Percentiles rank a stretch among this genome's conserved stretches.
Conservation (phyloP, 2,329 filamentous ascomycete species). For the Alternaria ethzedia region DNA sequence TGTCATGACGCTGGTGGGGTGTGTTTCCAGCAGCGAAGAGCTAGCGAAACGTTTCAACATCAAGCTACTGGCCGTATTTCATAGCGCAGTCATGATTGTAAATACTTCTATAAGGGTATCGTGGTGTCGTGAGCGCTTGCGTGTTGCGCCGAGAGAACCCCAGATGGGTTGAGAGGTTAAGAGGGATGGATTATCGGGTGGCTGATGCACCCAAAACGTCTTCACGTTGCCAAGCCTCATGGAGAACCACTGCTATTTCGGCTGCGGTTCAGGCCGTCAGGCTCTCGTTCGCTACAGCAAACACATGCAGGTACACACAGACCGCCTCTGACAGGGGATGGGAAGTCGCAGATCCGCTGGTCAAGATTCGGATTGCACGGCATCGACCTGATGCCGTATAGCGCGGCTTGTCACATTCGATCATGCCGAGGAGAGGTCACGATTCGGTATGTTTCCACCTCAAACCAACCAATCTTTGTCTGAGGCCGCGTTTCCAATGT, state of each 20-base stretch:
- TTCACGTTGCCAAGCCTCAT: conserved; percentile 27
- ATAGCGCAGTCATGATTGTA: neutral
- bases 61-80: conserved; percentile 12
- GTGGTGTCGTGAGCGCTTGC: conserved; percentile 3
- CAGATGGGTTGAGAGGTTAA: conserved; percentile 3
- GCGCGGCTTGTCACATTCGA: conserved; percentile 20
- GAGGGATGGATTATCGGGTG: conserved; percentile 7
- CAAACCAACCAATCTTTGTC: conserved; percentile 5
- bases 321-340: conserved; percentile 16
- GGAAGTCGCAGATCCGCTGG: conserved; percentile 32
- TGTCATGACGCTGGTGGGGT: conserved; percentile 15
- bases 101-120: neutral
- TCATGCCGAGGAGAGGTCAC: conserved; percentile 15
- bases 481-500: neutral
- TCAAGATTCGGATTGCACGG: conserved; percentile 12
- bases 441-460: conserved; percentile 10
- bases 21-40: conserved; percentile 17
- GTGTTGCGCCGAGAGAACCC: neutral
- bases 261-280: conserved; percentile 21
- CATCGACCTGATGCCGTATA: conserved; percentile 24
- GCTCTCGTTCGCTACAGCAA: conserved; percentile 16
- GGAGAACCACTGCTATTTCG: conserved; percentile 30
- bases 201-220: conserved; percentile 29
- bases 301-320: conserved; percentile 30
- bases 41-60: conserved; percentile 33